Evolutionary conservation across 495 filamentous ascomycete genomes (phyloP), one percentile per base, ranked within the genome.

Genomic region (Annulohypoxylon bovei): DNA sequence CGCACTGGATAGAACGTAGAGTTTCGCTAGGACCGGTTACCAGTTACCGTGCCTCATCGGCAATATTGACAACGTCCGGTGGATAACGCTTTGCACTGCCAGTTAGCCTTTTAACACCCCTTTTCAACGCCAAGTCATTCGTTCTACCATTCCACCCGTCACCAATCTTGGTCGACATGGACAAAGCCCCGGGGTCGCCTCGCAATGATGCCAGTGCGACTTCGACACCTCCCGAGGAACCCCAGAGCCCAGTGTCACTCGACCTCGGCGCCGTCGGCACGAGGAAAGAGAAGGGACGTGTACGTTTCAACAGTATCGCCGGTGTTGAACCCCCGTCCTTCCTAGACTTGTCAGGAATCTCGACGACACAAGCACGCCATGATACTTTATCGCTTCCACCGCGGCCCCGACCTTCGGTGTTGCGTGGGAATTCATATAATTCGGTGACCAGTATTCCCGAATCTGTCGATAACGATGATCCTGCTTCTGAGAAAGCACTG

Each of bases 371-470:
- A 40, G 8, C 59, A 16, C 65, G 59, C 53, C 23, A 61, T 39
- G 65, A 64, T n/a, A 47, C 46, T n/a, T 7, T 32, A 12, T 50
- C 47, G 18, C 39, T 65, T n/a, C 64, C 60, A 30, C 56, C 65
- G 9, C 67, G 74, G 28, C 77, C 78, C 0, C 71, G 75, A 53
- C 76, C 78, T 25, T 79, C 78, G 20, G 65, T 81, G 18, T 53
- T 81, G 49, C 75, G 79, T 46, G 78, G 73, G 9, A 81, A 76
- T 60, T 80, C 78, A 11, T 72, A 72, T 25, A 75, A 70, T 30
- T 76, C 71, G 9, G 47, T 75, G n/a, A 67, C 50, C 12, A 62
- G 66, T 46, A 66, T 78, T 42, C 62, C 70, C 22, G 75, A 79
- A n/a, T 70, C 69, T 14, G 55, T 73, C 30, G 70, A 75, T 12